A percentile compares a stretch with the other conserved stretches of the same genome.
Evolutionary conservation across 140 eudicot species (phyloP).

Genomic region (Oenanthe javanica): DNA sequence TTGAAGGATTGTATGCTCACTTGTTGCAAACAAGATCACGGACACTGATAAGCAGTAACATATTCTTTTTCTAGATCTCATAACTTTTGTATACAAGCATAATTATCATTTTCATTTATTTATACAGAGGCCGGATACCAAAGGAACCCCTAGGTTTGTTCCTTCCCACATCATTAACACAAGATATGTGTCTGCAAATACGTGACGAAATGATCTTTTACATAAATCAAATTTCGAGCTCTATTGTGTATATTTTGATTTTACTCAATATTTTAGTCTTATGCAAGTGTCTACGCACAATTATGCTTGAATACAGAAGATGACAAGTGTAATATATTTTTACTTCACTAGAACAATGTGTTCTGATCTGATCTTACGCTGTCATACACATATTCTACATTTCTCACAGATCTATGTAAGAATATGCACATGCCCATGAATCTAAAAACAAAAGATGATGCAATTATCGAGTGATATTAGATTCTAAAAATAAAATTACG

Average conservation of each 20-base stretch:
- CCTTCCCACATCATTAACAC: not conserved
- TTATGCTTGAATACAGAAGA: not conserved
- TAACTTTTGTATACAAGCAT: conserved; percentile 7
- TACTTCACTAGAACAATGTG: too few relatives aligned
- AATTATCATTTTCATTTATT: conserved; percentile 9
- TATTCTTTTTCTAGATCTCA: not conserved
- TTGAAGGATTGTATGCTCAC: conserved; percentile 66
- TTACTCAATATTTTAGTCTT: too few relatives aligned
- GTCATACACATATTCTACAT: not conserved
- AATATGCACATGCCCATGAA: not conserved
- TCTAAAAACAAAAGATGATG: not conserved
- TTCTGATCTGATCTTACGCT: not conserved
- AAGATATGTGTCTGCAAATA: not conserved
- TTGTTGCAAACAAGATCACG: conserved; percentile 34
- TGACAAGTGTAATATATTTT: too few relatives aligned
- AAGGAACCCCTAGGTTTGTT: not conserved
- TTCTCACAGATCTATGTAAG: not conserved
- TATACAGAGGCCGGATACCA: conserved; percentile 25
- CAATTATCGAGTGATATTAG: not conserved
- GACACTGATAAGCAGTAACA: conserved; percentile 4
- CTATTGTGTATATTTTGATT: too few relatives aligned
- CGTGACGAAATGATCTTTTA: not conserved
- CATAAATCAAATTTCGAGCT: not conserved
- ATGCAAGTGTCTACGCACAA: not conserved
- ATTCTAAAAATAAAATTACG: too few relatives aligned